These are phyloP conservation scores for Boeremia exigua DNA, from an alignment of 2,329 filamentous ascomycete species.

Conservation along the genomic window DNA sequence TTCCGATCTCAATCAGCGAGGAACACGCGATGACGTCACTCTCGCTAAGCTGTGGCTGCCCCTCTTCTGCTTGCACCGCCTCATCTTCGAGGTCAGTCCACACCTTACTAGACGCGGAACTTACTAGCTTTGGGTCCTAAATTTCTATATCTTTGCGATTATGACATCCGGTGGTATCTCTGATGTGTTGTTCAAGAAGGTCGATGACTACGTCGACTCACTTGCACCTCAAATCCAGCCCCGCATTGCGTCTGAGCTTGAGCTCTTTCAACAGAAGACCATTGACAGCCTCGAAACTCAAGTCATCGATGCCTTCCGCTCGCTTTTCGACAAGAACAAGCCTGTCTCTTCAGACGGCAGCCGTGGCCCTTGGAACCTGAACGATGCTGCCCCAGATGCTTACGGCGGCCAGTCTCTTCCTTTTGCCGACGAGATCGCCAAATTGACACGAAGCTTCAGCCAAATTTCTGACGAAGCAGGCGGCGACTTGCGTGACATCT, in stretches of 20 bases:
- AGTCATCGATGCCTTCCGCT: conserved; percentile 38
- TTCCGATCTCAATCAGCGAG: too few relatives aligned
- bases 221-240: conserved; percentile 41
- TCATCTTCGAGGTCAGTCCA: conserved; percentile 2
- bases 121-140: conserved; percentile 1
- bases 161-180: conserved; percentile 31
- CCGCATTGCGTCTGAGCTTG: conserved; percentile 39
- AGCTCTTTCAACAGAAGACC: conserved; percentile 39
- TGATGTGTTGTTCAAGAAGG: conserved; percentile 35
- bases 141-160: neutral
- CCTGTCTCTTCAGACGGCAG: conserved; percentile 22
- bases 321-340: conserved; percentile 34
- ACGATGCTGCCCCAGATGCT: conserved; percentile 35
- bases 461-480: conserved; percentile 37
- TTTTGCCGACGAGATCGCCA: conserved; percentile 39
- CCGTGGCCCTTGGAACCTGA: conserved; percentile 30
- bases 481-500: conserved; percentile 38
- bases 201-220: conserved; percentile 40
- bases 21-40: conserved; percentile 4
- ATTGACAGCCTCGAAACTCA: conserved; percentile 40
- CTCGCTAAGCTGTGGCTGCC: neutral
- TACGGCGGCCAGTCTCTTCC: conserved; percentile 39
- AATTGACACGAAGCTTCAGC: conserved; percentile 37
- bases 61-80: conserved; percentile 12
- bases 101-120: conserved; percentile 12